Conservation (phyloP, 257 asterid species). For the Nicotiana benthamiana region DNA sequence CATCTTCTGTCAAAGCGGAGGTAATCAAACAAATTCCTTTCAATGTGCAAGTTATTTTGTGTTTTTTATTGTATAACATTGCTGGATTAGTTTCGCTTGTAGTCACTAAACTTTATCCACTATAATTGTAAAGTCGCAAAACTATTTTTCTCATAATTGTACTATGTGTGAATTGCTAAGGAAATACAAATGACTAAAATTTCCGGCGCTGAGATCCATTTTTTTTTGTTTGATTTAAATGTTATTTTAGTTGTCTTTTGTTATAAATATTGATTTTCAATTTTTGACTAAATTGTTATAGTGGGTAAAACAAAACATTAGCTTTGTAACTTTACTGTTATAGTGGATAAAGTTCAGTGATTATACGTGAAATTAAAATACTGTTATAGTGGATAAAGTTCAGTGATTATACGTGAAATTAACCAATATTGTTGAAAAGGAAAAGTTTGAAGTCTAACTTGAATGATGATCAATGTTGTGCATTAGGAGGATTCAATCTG, state of each 20-base stretch:
- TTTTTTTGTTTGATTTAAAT: neutral
- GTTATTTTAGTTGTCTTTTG: neutral
- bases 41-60: neutral
- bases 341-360: neutral
- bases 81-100: neutral
- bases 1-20: conserved; percentile 85
- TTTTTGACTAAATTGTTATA: neutral
- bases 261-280: neutral
- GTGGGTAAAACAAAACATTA: too few species aligned
- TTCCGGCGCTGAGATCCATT: neutral
- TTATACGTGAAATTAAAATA: neutral
- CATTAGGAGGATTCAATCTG: conserved; percentile 67
- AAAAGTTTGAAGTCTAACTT: neutral
- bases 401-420: neutral
- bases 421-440: neutral
- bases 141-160: neutral
- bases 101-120: neutral
- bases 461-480: neutral
- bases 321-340: too few species aligned
- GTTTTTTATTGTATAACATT: neutral
- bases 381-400: neutral
- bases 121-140: neutral
- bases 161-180: neutral
- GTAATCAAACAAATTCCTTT: conserved; percentile 17
- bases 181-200: neutral